Percentiles rank a stretch among this genome's conserved stretches.
These are phyloP conservation scores for Coprinopsis strossmayeri DNA, from an alignment of 768 basidiomycete species.

Conservation along the genomic window DNA sequence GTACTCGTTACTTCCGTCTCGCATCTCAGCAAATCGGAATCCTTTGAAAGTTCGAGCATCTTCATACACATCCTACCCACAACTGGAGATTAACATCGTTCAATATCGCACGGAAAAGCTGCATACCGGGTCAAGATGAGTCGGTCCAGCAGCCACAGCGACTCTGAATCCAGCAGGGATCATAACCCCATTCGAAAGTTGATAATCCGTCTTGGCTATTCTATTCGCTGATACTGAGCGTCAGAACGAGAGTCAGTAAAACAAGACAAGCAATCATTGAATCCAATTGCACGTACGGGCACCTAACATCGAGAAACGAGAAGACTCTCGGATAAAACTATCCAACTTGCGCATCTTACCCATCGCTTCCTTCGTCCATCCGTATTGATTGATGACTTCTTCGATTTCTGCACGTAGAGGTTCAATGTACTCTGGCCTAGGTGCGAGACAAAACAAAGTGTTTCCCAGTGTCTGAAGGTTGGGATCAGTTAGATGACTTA, in stretches of 20 bases:
- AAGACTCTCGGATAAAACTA: slow-evolving; percentile 39
- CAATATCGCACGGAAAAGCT: too few species aligned
- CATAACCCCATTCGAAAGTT: slow-evolving; percentile 35
- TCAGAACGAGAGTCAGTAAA: too few species aligned
- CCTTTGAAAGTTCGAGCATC: slow-evolving; percentile 31
- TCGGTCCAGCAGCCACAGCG: slow-evolving; percentile 19
- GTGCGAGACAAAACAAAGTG: slow-evolving; percentile 27
- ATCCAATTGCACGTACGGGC: too few species aligned
- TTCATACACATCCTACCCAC: background rate
- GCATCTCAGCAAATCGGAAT: slow-evolving; percentile 28
- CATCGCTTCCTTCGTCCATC: slow-evolving; percentile 27
- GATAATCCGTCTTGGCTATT: slow-evolving; percentile 29
- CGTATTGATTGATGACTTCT: slow-evolving; percentile 22
- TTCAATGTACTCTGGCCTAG: slow-evolving; percentile 22
- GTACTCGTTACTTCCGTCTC: slow-evolving; percentile 16
- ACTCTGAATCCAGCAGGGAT: slow-evolving; percentile 17
- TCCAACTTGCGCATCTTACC: slow-evolving; percentile 35
- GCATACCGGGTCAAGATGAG: slow-evolving; percentile 26
- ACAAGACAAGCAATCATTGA: too few species aligned
- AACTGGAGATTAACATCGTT: background rate
- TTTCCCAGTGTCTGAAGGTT: slow-evolving; percentile 25
- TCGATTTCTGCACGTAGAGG: slow-evolving; percentile 38
- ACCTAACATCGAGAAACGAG: too few species aligned
- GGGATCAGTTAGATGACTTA: background rate
- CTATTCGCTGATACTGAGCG: slow-evolving; percentile 26